Conservation (phyloP, 1,139 yeast genomes). For the Magnusiomyces suaveolens region DNA sequence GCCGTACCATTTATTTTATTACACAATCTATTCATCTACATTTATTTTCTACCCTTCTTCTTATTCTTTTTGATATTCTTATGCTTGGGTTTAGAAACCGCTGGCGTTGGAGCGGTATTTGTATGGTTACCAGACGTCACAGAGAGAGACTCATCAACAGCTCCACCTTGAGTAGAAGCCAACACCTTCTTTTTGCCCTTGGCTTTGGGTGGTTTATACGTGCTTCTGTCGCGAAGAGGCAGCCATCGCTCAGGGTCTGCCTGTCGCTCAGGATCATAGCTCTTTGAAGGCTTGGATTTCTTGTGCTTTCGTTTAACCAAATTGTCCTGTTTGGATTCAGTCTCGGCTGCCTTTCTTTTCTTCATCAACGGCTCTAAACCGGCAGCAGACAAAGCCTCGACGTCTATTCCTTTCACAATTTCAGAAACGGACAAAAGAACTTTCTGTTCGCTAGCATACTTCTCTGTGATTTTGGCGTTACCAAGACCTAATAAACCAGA, state of each 20-base stretch:
- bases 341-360: conserved; percentile 18
- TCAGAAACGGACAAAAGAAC: conserved; percentile 18
- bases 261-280: conserved; percentile 33
- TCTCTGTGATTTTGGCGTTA: conserved; percentile 10
- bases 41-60: conserved; percentile 39
- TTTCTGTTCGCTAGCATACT: conserved; percentile 17
- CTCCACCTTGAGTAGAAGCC: conserved; percentile 57
- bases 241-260: conserved; percentile 81
- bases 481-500: conserved; percentile 23
- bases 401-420: conserved; percentile 37
- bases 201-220: conserved; percentile 55
- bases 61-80: conserved; percentile 41
- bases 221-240: conserved; percentile 74
- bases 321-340: conserved; percentile 18
- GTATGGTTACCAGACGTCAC: conserved; percentile 35
- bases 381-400: conserved; percentile 31
- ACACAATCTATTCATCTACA: background rate
- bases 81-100: conserved; percentile 18
- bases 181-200: conserved; percentile 37
- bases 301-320: conserved; percentile 25
- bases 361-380: conserved; percentile 36
- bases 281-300: conserved; percentile 35
- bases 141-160: conserved; percentile 39
- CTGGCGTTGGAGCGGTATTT: conserved; percentile 21
- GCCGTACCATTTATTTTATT: background rate